Conservation (phyloP, 2,329 filamentous ascomycete genomes). For the Aspergillus sp. region DNA sequence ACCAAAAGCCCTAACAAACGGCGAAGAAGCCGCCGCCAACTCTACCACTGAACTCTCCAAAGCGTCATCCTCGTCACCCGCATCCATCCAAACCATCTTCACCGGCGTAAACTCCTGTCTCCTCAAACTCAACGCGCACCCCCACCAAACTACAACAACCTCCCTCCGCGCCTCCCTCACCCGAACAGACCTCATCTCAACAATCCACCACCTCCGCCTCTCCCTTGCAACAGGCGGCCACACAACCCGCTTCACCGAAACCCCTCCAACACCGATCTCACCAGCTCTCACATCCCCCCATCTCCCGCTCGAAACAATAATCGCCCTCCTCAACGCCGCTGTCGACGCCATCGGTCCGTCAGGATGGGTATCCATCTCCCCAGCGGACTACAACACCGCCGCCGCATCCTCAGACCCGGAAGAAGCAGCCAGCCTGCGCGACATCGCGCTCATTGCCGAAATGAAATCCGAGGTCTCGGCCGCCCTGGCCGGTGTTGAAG, state of each 20-base stretch:
- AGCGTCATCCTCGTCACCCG: constrained; percentile 10
- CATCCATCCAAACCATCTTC: constrained; percentile 37
- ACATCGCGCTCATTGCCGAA: constrained; percentile 47
- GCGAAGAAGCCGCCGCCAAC: constrained; percentile 15
- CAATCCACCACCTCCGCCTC: constrained; percentile 45
- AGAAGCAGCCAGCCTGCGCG: constrained; percentile 22
- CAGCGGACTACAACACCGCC: constrained; percentile 3
- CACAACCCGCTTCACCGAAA: constrained; percentile 44
- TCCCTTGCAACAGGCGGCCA: constrained; percentile 44
- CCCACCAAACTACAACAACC: constrained; percentile 29
- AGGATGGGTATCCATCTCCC: constrained; percentile 45
- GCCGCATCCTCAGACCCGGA: constrained; percentile 29
- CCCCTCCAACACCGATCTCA: constrained; percentile 36
- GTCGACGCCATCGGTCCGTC: constrained; percentile 50
- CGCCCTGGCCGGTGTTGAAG: constrained; percentile 48
- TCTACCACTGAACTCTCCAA: constrained; percentile 1
- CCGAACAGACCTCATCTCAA: constrained; percentile 40
- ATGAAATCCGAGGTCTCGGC: constrained; percentile 51
- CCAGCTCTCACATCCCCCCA: constrained; percentile 36
- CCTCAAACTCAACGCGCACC: constrained; percentile 36
- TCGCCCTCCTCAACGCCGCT: constrained; percentile 44
- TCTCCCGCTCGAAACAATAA: constrained; percentile 40
- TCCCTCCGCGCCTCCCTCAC: constrained; percentile 41
- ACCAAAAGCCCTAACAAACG: constrained; percentile 30
- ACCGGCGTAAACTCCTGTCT: constrained; percentile 39